Evolutionary conservation across 768 basidiomycete genomes (phyloP), one percentile per base, ranked within the genome.

Genomic region (Russula griseocarnosa): DNA sequence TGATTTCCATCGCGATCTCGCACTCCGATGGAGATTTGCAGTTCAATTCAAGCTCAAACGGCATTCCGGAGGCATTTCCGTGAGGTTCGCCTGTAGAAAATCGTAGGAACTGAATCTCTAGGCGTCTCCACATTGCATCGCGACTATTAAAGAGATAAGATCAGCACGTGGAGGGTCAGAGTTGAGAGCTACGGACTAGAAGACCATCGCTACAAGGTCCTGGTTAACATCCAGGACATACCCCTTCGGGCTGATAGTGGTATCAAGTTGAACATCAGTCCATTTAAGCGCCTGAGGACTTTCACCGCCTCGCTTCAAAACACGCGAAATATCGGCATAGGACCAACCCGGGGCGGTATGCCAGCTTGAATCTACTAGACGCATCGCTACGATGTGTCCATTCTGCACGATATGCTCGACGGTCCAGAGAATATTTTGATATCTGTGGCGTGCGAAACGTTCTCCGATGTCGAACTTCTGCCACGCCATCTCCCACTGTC

Each of bases 141-240:
- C 59, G 63, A 30, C 63, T 65, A 24, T 44, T 24, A 16, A 5
- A 44, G 20, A 46, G 22, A 36, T 4, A 44, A 36, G 1, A 49
- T 64, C 7, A 64, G 40, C 54, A 51, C 5, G 2, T 38, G 47
- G 14, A n/a, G 24, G 46, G 16, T n/a, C 40, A 60, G 36, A 40
- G 3, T 16, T 10, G 24, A 36, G 18, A 24, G 24, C 44, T 28
- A 61, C 63, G 46, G 38, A 65, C 63, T 60, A 61, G 54, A 36
- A 61, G 32, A 54, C 49, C 30, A 65, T 55, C 32, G 47, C 59
- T 14, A 65, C 63, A 0, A 65, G 49, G 24, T 65, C 63, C 55
- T 65, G 63, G 40, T 51, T 65, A 40, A 61, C 40, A 52, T 65
- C 63, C 28, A 65, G 49, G 9, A 61, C 63, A 61, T 60, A 65